Base-by-base conservation (phyloP, 202 grass and related monocot species). In the Setaria viridis region DNA sequence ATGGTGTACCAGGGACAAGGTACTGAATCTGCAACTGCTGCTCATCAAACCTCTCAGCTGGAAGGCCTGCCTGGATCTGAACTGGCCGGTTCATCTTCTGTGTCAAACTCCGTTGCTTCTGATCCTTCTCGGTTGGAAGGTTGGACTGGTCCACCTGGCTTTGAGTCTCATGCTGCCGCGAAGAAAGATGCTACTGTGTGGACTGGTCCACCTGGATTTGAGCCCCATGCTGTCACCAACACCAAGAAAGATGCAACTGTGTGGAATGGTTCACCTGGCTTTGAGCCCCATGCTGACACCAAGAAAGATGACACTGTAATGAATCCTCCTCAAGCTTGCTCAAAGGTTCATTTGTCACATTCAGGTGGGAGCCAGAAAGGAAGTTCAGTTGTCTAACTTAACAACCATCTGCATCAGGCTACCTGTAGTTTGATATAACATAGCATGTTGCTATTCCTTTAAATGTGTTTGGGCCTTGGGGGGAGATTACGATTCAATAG, bases 261-360 rank as follows among this genome's bases (percentile, higher is more conserved):
- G 15, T 85, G 82, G 82, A 51, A 16, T 53, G 82, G 87, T 80
- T 68, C 82, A 60, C 87, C 87, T 75, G 82, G 76, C 60, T 89
- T 85, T 65, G 77, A 89, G 53, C 77, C 62, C 5, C 16, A 74
- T 55, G 42, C 7, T 70, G 32, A 79, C 11, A 5, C 53, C 51
- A 89, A 76, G 77, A 76, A 85, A 89, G 77, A 73, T 16, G 32
- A 11, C n/a, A 41, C 50, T 43, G n/a, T 25, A 14, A 50, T 30
- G 51, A 76, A 80, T 50, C 49, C 76, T 59, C 72, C 77, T 49
- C 76, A 85, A 37, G 51, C 51, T 89, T 89, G 77, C 55, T 84
- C 82, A 80, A 68, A 85, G 34, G 62, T 76, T 81, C 72, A 82
- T 58, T 39, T 72, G 19, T 29, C 72, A 45, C 45, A 16, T 62